These are phyloP conservation scores for Leucaena leucocephala DNA, from an alignment of 306 rosid species.

Conservation along the genomic window DNA sequence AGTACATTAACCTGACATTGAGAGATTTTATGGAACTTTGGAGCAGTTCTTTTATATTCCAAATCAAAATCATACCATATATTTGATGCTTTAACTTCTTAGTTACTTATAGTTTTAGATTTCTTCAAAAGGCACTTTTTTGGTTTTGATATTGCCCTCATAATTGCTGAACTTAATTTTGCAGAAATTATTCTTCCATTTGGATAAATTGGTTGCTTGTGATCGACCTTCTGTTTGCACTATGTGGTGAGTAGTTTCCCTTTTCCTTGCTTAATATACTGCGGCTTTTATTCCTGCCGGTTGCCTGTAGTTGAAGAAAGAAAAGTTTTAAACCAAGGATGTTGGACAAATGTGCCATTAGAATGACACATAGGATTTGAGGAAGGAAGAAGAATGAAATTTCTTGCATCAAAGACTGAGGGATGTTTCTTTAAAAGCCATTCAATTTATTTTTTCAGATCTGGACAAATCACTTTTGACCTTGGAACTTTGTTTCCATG, in stretches of 20 bases:
- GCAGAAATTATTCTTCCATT: conserved; percentile 80
- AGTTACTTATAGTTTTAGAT: not conserved
- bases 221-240: conserved; percentile 70
- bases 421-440: no score
- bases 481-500: not conserved
- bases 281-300: not conserved
- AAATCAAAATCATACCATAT: not conserved
- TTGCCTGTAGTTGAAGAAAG: not conserved
- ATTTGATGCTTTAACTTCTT: conserved; percentile 19
- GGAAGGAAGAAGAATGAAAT: not conserved
- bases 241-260: conserved; percentile 68
- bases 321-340: not conserved
- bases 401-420: not conserved
- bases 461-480: not conserved
- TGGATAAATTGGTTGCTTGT: conserved; percentile 75
- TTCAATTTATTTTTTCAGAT: not conserved
- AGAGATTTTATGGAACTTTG: conserved; percentile 23
- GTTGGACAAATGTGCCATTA: not conserved
- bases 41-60: not conserved
- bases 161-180: not conserved
- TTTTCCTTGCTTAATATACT: not conserved
- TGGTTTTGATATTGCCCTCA: conserved; percentile 27
- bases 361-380: not conserved
- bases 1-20: conserved; percentile 15
- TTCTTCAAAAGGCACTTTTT: not conserved